Percentiles rank a stretch among this genome's conserved stretches.
phyloP scores from a whole-genome alignment of 345 rosid genomes.

The Murraya koenigii region DNA sequence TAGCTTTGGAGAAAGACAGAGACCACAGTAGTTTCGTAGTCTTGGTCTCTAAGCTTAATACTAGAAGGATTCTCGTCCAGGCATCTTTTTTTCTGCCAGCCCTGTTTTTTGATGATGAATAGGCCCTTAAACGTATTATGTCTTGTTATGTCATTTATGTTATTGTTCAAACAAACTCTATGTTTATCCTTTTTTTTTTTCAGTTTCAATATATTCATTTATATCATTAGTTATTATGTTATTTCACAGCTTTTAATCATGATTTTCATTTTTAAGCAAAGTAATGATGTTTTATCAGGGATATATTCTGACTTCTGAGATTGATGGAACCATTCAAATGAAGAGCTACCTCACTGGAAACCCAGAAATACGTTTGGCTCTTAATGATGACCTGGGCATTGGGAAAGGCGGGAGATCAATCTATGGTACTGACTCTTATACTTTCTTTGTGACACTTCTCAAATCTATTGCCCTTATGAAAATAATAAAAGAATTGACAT shows the following conservation, averaged over 20 bases:
- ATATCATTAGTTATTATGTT: background rate
- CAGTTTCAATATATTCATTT: background rate
- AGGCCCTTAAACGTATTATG: background rate
- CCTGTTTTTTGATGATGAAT: background rate
- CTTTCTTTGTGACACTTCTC: slow-evolving; percentile 1
- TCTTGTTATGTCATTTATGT: background rate
- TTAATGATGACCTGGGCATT: slow-evolving; percentile 87
- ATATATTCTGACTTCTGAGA: slow-evolving; percentile 93
- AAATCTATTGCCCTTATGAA: background rate
- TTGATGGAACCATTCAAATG: slow-evolving; percentile 99
- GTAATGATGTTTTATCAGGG: slow-evolving; percentile 50
- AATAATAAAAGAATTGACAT: background rate
- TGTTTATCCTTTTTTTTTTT: background rate
- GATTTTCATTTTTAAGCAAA: background rate
- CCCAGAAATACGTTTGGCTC: slow-evolving; percentile 96
- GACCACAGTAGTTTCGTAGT: background rate
- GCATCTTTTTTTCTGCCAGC: background rate
- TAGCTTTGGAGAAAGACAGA: background rate
- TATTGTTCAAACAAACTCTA: background rate
- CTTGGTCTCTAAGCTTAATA: background rate
- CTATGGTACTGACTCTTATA: slow-evolving; percentile 54
- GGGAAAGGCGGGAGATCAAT: slow-evolving; percentile 78
- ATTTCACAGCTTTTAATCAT: background rate
- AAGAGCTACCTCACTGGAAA: slow-evolving; percentile 96
- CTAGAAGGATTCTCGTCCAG: background rate